Evolutionary conservation across 306 rosid genomes (phyloP), one percentile per base, ranked within the genome.

Genomic region (Trifolium dubium): DNA sequence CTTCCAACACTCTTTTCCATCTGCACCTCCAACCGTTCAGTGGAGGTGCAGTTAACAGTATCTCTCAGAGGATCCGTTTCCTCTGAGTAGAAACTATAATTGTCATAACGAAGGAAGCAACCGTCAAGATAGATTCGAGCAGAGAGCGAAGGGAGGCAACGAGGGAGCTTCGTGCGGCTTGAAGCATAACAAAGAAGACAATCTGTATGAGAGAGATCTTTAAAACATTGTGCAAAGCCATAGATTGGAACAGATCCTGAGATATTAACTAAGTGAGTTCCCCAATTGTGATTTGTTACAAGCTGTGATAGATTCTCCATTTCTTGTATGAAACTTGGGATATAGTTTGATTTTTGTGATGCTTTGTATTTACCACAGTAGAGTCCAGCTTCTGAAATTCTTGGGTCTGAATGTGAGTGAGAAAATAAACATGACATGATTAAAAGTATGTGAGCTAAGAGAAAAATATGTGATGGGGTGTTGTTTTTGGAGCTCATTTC

Each of bases 141-240:
- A 0, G 97, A 70, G 77, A 83, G 12, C 0, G 92, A 81, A 6
- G 97, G 97, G 29, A 92, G 95, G 76, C 98, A 92, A 32, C 88
- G 88, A 0, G 98, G 98, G 41, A 92, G 86, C 31, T 54, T 70
- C 4, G 97, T 92, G 3, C 98, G 92, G 76, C 88, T 74, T 1
- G 93, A 91, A 0, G 97, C 88, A 55, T 78, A 89, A 83, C 98
- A 92, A 71, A 87, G 92, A 15, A 89, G 90, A 71, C 98, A 92
- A 28, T 92, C 97, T 0, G 86, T 88, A 71, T 83, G 90, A 8
- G 96, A 86, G 30, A 92, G 88, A 80, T 92, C 97, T 0, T 64
- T 1, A 81, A 83, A 89, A 79, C 98, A 92, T 29, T 92, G 97
- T 0, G 93, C 92, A 0, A 90, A 63, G 71, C 84, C 92, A 49